Conservation (phyloP, 1,284 basidiomycete species). For the Phellopilus nigrolimitatus region DNA sequence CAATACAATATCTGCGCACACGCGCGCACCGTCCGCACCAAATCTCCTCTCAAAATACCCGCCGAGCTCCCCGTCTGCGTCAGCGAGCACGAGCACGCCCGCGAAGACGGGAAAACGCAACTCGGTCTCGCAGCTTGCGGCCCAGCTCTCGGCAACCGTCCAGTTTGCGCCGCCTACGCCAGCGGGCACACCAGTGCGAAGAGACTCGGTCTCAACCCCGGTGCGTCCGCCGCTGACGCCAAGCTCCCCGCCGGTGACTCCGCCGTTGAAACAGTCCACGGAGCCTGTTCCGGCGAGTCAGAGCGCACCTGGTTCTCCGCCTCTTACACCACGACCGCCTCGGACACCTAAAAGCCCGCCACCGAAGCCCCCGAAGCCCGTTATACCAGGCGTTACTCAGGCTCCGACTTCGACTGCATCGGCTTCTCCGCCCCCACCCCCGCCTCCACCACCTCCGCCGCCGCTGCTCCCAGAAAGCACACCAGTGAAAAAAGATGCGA, state of each 20-base stretch:
- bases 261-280: not conserved
- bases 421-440: not conserved
- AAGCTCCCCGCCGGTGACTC: no score
- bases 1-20: not conserved
- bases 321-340: not conserved
- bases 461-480: not conserved
- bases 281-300: not conserved
- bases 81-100: not conserved
- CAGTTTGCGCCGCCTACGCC: conserved; percentile 2
- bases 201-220: not conserved
- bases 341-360: not conserved
- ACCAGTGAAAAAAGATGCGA: not conserved
- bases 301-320: not conserved
- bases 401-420: not conserved
- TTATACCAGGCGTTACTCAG: not conserved
- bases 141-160: not conserved
- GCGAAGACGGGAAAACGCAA: not conserved
- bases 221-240: not conserved
- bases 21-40: not conserved
- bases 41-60: no score
- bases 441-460: not conserved
- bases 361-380: not conserved
- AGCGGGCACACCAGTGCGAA: not conserved
- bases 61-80: not conserved
- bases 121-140: conserved; percentile 11